Percentiles rank a stretch among this genome's conserved stretches.
Evolutionary conservation across 2,329 filamentous ascomycete genomes (phyloP).

Genomic region (Alternaria viburni): DNA sequence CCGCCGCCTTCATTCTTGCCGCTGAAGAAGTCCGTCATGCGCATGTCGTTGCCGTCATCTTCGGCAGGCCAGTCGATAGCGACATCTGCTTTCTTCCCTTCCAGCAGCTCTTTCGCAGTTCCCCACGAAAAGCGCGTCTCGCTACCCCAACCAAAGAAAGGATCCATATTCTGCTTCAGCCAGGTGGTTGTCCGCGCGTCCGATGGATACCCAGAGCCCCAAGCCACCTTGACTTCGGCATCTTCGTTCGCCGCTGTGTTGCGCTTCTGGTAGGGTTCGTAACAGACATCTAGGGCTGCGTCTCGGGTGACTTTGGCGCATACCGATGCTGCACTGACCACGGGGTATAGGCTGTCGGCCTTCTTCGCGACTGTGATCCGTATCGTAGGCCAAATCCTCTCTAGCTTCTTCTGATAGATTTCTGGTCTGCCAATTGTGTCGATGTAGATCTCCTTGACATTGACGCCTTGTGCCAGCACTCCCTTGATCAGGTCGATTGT

Average conservation of each 20-base stretch:
- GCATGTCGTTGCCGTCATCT: constrained; percentile 68
- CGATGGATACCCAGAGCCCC: constrained; percentile 94
- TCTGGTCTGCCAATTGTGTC: constrained; percentile 89
- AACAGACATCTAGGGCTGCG: constrained; percentile 82
- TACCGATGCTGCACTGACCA: constrained; percentile 90
- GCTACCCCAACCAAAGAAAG: constrained; percentile 91
- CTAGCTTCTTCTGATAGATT: constrained; percentile 82
- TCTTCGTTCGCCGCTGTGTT: constrained; percentile 35
- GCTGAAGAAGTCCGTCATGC: constrained; percentile 78
- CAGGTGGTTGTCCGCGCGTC: constrained; percentile 81
- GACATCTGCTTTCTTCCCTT: constrained; percentile 70
- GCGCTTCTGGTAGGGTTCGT: constrained; percentile 57
- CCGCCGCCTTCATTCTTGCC: constrained; percentile 54
- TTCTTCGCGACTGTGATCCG: constrained; percentile 66
- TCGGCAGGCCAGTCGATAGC: constrained; percentile 88
- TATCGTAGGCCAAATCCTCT: constrained; percentile 78
- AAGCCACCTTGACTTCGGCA: constrained; percentile 57
- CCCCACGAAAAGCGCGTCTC: constrained; percentile 97
- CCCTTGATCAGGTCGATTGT: constrained; percentile 82
- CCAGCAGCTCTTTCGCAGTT: constrained; percentile 91
- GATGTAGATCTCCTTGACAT: constrained; percentile 88
- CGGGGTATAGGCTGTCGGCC: constrained; percentile 90
- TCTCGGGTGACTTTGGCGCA: constrained; percentile 97
- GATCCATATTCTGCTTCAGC: constrained; percentile 87
- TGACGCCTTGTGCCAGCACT: constrained; percentile 78